Base-by-base conservation (phyloP, 2,329 filamentous ascomycete species). In the Cladorrhinum sp. region DNA sequence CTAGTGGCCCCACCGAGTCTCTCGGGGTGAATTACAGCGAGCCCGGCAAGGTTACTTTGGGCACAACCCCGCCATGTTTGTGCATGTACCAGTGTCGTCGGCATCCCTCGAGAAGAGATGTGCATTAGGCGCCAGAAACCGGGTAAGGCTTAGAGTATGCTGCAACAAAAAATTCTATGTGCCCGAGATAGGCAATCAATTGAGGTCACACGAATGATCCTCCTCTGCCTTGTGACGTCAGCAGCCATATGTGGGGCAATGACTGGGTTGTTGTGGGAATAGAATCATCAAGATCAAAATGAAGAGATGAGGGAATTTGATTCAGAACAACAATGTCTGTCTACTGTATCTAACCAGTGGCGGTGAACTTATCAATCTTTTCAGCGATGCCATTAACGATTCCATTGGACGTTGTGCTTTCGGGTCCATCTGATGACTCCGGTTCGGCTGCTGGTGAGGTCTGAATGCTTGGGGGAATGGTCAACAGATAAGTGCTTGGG, bases 401-500 rank as follows among this genome's bases (percentile, higher is more conserved):
- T 22, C 72, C 69, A 16, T 58, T 59, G 22, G 56, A 51, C 24
- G 24, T 5, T 2, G 8, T 56, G 16, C 32, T 49, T 41, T 27
- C 38, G 38, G 32, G 49, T 57, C 27, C n/a, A 20, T 25, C 22
- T 32, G 41, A 41, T 64, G 36, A 62, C 48, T 64, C 49, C 48
- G 66, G 64, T 45, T 64, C 50, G 36, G 12, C n/a, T 13, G 59
- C 71, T 2, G 74, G 71, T 10, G 72, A 69, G 53, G 74, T 68
- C 74, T 78, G 67, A 71, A 77, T 65, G 69, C 76, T 75, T 70
- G 80, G 62, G 76, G 89, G 69, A 72, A 91, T 88, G 55, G 84
- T 90, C 59, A 96, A 78, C 16, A 96, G 82, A 59, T 86, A 84
- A 51, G 85, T 80, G 5, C 91, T 90, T 45, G 92, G 85, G 58